These are phyloP conservation scores for Trypanosoma theileri DNA, from an alignment of 208 protist species.

Conservation along the genomic window DNA sequence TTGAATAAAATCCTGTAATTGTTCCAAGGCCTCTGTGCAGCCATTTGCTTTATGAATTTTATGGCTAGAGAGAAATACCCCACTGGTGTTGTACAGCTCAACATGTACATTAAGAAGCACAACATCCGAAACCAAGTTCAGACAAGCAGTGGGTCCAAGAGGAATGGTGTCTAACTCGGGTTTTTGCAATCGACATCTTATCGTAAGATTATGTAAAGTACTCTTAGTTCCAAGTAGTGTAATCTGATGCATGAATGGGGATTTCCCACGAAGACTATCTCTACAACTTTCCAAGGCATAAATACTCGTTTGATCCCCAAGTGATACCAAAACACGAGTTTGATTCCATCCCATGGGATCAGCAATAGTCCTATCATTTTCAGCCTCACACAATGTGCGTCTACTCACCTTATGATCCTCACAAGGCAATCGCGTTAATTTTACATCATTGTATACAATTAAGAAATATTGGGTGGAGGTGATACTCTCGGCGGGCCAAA, in stretches of 20 bases:
- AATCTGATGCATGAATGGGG: constrained; percentile 25
- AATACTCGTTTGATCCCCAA: constrained; percentile 29
- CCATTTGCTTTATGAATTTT: constrained; percentile 15
- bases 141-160: background rate
- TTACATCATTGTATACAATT: constrained; percentile 14
- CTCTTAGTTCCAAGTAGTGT: constrained; percentile 26
- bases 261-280: background rate
- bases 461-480: constrained; percentile 5
- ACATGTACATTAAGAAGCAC: constrained; percentile 29
- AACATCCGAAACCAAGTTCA: constrained; percentile 13
- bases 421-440: constrained; percentile 20
- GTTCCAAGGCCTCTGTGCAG: constrained; percentile 13
- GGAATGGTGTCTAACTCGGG: background rate
- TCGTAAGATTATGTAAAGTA: constrained; percentile 13
- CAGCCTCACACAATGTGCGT: background rate
- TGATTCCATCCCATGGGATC: background rate
- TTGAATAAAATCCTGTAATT: constrained; percentile 6
- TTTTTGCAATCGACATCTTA: constrained; percentile 26
- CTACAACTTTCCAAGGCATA: constrained; percentile 19
- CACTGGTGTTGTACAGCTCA: constrained; percentile 23
- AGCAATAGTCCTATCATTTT: background rate
- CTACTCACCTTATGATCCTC: background rate
- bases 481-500: constrained; percentile 18
- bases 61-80: constrained; percentile 1
- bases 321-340: constrained; percentile 19